These are phyloP conservation scores for Galeopsis tetrahit DNA, from an alignment of 257 asterid species.

Conservation along the genomic window DNA sequence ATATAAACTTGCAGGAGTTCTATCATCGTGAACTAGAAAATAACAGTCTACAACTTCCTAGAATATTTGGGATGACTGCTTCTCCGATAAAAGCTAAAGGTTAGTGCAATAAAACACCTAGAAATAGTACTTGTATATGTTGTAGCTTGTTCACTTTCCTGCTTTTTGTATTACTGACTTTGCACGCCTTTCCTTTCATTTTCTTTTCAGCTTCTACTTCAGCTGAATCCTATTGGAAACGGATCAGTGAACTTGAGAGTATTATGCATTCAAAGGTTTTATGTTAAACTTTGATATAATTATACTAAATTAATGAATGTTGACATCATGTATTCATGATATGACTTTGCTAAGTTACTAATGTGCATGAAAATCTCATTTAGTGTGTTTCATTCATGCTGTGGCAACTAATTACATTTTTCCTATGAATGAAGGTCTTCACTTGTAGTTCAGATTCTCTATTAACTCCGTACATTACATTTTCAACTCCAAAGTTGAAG, in stretches of 20 bases:
- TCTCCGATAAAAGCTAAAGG: conserved; percentile 95
- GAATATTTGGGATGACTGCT: conserved; percentile 95
- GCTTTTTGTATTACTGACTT: background rate
- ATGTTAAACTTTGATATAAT: background rate
- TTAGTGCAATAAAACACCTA: conserved; percentile 22
- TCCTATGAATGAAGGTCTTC: conserved; percentile 60
- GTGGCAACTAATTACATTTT: background rate
- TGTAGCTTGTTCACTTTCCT: background rate
- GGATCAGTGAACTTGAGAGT: conserved; percentile 66
- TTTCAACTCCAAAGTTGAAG: conserved; percentile 63
- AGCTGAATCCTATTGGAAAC: conserved; percentile 46
- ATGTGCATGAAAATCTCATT: background rate
- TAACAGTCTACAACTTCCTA: conserved; percentile 53
- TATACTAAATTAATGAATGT: conserved; percentile 4
- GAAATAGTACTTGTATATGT: background rate
- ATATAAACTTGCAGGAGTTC: conserved; percentile 58
- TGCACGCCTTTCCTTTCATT: conserved; percentile 8
- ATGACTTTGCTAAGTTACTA: conserved; percentile 7
- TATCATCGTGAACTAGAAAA: conserved; percentile 53
- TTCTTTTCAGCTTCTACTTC: conserved; percentile 50
- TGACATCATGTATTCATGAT: background rate
- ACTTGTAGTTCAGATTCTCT: conserved; percentile 62
- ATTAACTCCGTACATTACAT: conserved; percentile 52
- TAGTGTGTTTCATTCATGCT: background rate
- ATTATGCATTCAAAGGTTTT: conserved; percentile 88